Base-by-base conservation (phyloP, 352 stramenopile species). In the Paralagenidium karlingii region DNA sequence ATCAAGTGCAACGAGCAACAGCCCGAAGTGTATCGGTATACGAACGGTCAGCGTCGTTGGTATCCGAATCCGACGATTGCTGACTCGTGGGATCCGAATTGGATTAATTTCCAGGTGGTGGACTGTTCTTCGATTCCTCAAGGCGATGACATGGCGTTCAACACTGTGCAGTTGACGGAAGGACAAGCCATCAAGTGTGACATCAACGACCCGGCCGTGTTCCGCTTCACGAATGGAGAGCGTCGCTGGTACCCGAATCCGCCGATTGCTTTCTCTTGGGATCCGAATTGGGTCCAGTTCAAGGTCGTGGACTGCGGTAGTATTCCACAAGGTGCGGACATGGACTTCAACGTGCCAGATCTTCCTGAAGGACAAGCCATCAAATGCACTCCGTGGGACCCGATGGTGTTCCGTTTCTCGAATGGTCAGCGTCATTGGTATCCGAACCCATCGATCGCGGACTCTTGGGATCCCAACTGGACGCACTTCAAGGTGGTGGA, bases 71-170 rank as follows among this genome's bases (percentile, higher is more conserved):
- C 26, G 24, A 18, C 15, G 4, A 47, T 47, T 21, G 41, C 41
- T 9, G 34, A 29, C 4, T 47, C 41, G 24, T 47, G 41, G 41
- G 41, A 47, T 15, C 22, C 24, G 10, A 31, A 40, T 19, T 47
- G 43, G 7, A 19, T 10, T 3, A 37, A 6, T 19, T 30, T 27
- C 3, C 18, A 18, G 3, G 24, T 39, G 2, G 46, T 63, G 3
- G 50, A 60, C 39, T 57, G 54, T 26, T 49, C 50, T n/a, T 32
- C 32, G 2, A 21, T 63, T 8, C 27, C 45, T 0, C 15, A 7
- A n/a, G 49, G 54, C 9, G 22, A 38, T 15, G 50, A 60, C 28
- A 63, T 63, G 54, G 9, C 6, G 11, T 38, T 53, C 19, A 52
- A 52, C 18, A 34, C 41, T 10, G 41, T 20, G 6, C 6, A 30